Evolutionary conservation across 1,139 yeast species (phyloP), one percentile per base, ranked within the genome.

Genomic region (Yamadazyma diddensiae): DNA sequence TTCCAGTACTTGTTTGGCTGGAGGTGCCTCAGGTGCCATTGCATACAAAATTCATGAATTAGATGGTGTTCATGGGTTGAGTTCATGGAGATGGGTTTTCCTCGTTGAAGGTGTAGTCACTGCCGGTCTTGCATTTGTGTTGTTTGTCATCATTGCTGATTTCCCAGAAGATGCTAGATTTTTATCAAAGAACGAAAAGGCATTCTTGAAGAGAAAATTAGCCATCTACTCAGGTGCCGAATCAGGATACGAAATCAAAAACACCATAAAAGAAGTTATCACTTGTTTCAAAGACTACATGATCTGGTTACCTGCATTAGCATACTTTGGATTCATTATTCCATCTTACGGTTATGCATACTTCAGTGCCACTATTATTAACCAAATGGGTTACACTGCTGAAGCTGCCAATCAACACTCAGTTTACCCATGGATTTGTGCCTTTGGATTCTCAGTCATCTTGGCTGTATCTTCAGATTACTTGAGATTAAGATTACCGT

Each of bases 41-140:
- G 73, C 73, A 1, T 67, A 59, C 34, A 60, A 57, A 35, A 64
- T 68, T 31, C 45, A 61, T 34, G 71, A 61, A 24, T 53, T 68
- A 39, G 59, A 65, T 38, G 65, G 67, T 6, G 53, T 36, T 5
- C 57, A 53, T 30, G 72, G 71, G 3, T 46, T 71, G 23, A 47
- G 55, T 12, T 65, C 82, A n/a, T 82, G 90, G 92, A 69, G 77
- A 55, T 82, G 86, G 83, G 66, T 83, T 38, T 83, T 78, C 54
- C 72, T 82, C 42, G 71, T 83, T 42, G 92, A 83, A 52, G 92
- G 92, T 35, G 64, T 79, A 5, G 63, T 81, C 46, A 84, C 94
- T 17, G 71, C 73, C 26, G 81, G 79, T 20, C 67, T 73, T 38
- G 73, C 75, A 1, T 40, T 80, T 22, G 38, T 81, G n/a, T 65